Evolutionary conservation across 2,329 filamentous ascomycete species (phyloP), one percentile per base, ranked within the genome.

Genomic region (Colletotrichum sp.): DNA sequence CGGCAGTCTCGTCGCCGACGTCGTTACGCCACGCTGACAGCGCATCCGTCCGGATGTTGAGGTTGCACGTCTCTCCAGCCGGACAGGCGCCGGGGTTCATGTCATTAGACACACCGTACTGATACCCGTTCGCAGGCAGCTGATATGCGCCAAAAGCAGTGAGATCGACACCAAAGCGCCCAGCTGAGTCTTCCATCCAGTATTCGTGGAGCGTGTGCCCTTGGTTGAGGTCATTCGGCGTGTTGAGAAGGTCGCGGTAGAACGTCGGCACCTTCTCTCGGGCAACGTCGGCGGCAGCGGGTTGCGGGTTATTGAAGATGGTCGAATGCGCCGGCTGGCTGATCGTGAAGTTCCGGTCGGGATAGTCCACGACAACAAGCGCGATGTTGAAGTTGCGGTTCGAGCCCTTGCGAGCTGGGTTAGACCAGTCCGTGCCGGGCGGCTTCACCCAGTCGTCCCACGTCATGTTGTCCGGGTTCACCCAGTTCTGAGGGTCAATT

Each of bases 141-240:
- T 81, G 81, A 71, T 90, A 90, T 0, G 87, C 83, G 0, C 88
- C 88, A 70, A 89, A 90, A 0, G 85, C 85, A 1, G 87, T 89
- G 78, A 90, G 76, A 70, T 89, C 86, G 11, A 89, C 88, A 16
- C 88, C 88, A 72, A 86, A 90, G 21, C 85, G 83, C 4, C 88
- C 88, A 15, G 83, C 85, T 2, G 87, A 88, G 78, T 90, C 88
- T 66, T 87, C 87, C 87, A 89, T 90, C 88, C 88, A 90, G 77
- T 90, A 90, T 78, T 90, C 87, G 72, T 90, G 88, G 4, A 90
- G 80, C 3, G 88, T 90, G 73, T 89, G 88, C 5, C 84, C 84
- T n/a, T 81, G 81, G 70, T 90, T 89, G 34, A 89, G 78, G 6
- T 87, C 85, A 51, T 81, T 83, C 1, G 87, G 87, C 64, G 80